phyloP scores from a whole-genome alignment of 306 rosid genomes.

The Glycyrrhiza uralensis region DNA sequence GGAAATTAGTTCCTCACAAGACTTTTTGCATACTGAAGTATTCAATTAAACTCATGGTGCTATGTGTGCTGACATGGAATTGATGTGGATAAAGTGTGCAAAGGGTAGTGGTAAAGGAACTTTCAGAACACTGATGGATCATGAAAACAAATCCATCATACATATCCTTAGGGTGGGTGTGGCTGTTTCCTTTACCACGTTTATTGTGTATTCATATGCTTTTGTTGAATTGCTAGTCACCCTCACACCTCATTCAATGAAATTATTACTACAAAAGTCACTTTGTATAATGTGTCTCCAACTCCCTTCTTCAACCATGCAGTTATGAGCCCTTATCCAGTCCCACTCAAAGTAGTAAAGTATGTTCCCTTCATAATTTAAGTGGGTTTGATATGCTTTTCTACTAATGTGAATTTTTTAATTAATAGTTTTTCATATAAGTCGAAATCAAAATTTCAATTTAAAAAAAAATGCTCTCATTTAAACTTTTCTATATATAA shows the following conservation, averaged over 20 bases:
- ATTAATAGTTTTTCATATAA: no score
- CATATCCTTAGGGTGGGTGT: background rate
- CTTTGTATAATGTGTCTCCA: background rate
- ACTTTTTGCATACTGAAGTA: background rate
- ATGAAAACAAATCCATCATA: conserved; percentile 1
- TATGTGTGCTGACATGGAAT: background rate
- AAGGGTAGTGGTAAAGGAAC: background rate
- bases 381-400: no score
- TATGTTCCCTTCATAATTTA: conserved; percentile 18
- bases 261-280: conserved; percentile 33
- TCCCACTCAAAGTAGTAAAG: background rate
- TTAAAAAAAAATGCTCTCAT: no score
- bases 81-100: background rate
- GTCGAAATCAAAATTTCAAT: no score
- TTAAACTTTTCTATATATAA: no score
- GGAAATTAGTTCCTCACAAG: background rate
- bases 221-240: conserved; percentile 19
- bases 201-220: background rate
- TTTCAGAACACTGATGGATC: conserved; percentile 4
- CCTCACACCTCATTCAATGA: conserved; percentile 10
- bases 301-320: background rate
- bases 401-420: no score
- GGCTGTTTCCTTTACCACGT: background rate
- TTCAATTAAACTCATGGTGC: background rate
- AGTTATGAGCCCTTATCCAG: conserved; percentile 20